A percentile compares a stretch with the other conserved stretches of the same genome.
These are phyloP conservation scores for Termitomyces sp. DNA, from an alignment of 768 basidiomycete species.

Conservation along the genomic window DNA sequence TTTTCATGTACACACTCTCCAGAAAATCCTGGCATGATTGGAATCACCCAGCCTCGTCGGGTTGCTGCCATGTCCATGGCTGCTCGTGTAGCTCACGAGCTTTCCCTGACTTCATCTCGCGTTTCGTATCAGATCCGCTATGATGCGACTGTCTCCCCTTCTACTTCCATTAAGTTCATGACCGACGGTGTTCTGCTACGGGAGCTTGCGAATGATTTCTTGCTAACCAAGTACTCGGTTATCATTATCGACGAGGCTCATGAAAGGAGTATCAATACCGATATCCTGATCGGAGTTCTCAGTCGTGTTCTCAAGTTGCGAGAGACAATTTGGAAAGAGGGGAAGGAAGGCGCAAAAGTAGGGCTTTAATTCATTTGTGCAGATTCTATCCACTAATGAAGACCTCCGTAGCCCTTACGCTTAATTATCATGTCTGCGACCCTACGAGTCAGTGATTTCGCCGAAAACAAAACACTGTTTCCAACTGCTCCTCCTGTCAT, in stretches of 20 bases:
- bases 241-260: slow-evolving; percentile 98
- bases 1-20: slow-evolving; percentile 1
- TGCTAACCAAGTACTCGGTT: slow-evolving; percentile 91
- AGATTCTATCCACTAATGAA: slow-evolving; percentile 6
- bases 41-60: slow-evolving; percentile 93
- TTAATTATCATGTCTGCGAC: slow-evolving; percentile 99
- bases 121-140: slow-evolving; percentile 98
- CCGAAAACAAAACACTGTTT: slow-evolving; percentile 81
- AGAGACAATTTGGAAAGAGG: slow-evolving; percentile 84
- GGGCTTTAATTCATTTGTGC: slow-evolving; percentile 2
- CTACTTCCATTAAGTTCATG: slow-evolving; percentile 98
- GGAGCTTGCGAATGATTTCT: slow-evolving; percentile 87
- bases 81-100: slow-evolving; percentile 84
- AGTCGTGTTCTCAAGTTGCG: slow-evolving; percentile 87
- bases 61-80: slow-evolving; percentile 98
- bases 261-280: slow-evolving; percentile 97
- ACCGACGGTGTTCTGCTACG: slow-evolving; percentile 96
- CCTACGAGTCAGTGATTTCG: slow-evolving; percentile 88
- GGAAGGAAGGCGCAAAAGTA: slow-evolving; percentile 68
- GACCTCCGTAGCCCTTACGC: slow-evolving; percentile 63
- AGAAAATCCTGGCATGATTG: slow-evolving; percentile 99
- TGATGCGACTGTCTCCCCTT: slow-evolving; percentile 85
- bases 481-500: slow-evolving; percentile 84
- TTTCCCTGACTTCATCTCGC: slow-evolving; percentile 73
- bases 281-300: slow-evolving; percentile 94